Percentiles rank a stretch among this genome's conserved stretches.
phyloP scores from a whole-genome alignment of 192 early-diverging fungal species.

The Cetraspora pellucida region DNA sequence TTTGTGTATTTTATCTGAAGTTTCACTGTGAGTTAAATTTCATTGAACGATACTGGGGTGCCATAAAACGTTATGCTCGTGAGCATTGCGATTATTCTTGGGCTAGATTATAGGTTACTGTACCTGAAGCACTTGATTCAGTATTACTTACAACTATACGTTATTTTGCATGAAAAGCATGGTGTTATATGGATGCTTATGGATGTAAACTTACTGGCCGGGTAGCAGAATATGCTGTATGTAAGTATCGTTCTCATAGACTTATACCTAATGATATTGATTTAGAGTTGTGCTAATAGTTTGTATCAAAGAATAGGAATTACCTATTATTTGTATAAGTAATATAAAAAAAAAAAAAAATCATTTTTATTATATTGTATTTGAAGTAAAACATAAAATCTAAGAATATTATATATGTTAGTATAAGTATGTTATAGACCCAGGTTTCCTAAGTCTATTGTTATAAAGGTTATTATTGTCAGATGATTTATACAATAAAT shows the following conservation, averaged over 20 bases:
- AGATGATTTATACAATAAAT: too few relatives aligned
- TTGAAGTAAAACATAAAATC: too few relatives aligned
- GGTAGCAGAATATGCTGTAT: conserved; percentile 34
- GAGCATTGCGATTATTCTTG: conserved; percentile 39
- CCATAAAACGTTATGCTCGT: conserved; percentile 33
- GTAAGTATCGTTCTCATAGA: conserved; percentile 32
- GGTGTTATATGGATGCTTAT: conserved; percentile 36
- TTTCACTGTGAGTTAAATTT: conserved; percentile 41
- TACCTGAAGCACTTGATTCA: conserved; percentile 36
- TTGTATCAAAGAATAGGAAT: too few relatives aligned
- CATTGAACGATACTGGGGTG: conserved; percentile 40
- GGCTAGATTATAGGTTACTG: conserved; percentile 27
- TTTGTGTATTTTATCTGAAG: conserved; percentile 37
- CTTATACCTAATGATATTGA: conserved; percentile 9
- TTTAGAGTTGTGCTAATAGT: too few relatives aligned
- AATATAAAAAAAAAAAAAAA: too few relatives aligned
- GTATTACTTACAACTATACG: conserved; percentile 31
- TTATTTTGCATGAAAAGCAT: conserved; percentile 26
- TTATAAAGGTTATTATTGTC: too few relatives aligned
- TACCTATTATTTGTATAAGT: too few relatives aligned
- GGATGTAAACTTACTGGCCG: conserved; percentile 23
- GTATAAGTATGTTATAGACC: too few relatives aligned
- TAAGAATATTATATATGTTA: too few relatives aligned
- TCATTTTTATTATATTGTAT: too few relatives aligned
- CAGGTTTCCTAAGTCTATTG: too few relatives aligned